A percentile compares a stretch with the other conserved stretches of the same genome.
phyloP scores from a whole-genome alignment of 805 yeast genomes.

The Jamesozyma jinghongensis region DNA sequence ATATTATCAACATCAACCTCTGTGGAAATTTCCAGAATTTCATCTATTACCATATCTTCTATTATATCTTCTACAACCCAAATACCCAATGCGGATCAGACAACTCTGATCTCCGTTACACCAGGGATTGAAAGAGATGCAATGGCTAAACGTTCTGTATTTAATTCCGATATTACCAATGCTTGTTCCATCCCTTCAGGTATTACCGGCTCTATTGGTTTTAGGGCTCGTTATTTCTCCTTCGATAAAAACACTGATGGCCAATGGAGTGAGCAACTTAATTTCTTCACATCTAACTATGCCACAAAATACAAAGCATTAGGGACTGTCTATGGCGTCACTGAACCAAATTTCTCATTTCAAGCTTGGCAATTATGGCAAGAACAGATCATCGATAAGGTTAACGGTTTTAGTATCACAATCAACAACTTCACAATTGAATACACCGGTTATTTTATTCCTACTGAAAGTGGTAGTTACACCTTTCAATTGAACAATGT shows the following conservation, averaged over 20 bases:
- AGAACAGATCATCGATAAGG: background rate
- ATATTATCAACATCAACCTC: too few relatives aligned
- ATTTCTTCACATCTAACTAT: too few relatives aligned
- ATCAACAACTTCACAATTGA: constrained; percentile 18
- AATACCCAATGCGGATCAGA: too few relatives aligned
- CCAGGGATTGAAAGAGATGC: background rate
- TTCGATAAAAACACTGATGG: background rate
- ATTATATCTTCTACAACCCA: too few relatives aligned
- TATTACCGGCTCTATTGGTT: background rate
- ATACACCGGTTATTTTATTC: constrained; percentile 23
- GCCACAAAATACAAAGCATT: background rate
- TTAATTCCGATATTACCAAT: background rate
- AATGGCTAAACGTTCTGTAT: background rate
- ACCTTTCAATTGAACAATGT: constrained; percentile 15
- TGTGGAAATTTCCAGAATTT: too few relatives aligned
- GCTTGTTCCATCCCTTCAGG: background rate
- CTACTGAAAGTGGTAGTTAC: constrained; percentile 28
- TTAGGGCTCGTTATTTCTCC: background rate
- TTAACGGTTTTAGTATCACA: constrained; percentile 13
- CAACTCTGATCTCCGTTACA: background rate
- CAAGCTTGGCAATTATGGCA: background rate
- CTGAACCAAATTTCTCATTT: background rate
- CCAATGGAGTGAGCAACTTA: too few relatives aligned
- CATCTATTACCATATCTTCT: too few relatives aligned
- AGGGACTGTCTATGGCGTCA: background rate